A percentile compares a stretch with the other conserved stretches of the same genome.
phyloP scores from a whole-genome alignment of 2,329 filamentous ascomycete genomes.

The Pseudogymnoascus sp. region DNA sequence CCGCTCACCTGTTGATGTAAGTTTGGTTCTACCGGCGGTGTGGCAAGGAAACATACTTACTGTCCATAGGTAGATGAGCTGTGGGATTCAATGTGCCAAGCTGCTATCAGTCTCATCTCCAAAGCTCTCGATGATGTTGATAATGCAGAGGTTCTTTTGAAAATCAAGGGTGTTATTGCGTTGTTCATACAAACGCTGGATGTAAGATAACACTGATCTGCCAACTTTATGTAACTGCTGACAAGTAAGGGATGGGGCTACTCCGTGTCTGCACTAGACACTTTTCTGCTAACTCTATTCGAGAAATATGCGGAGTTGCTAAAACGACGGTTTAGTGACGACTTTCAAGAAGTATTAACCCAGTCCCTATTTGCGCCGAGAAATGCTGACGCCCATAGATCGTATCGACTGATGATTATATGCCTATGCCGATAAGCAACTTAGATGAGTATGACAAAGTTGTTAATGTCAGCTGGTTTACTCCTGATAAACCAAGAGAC shows the following conservation, averaged over 20 bases:
- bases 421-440: constrained; percentile 96
- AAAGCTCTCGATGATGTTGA: constrained; percentile 71
- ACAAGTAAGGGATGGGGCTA: constrained; percentile 72
- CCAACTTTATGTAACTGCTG: constrained; percentile 3
- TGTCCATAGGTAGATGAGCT: constrained; percentile 75
- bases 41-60: not conserved
- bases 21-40: constrained; percentile 22
- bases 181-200: constrained; percentile 99
- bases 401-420: constrained; percentile 92
- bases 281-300: constrained; percentile 80
- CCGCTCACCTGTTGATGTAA: constrained; percentile 72
- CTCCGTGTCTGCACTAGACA: constrained; percentile 71
- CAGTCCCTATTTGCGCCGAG: not conserved
- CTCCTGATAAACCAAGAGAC: constrained; percentile 67
- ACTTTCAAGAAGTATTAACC: constrained; percentile 72
- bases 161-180: constrained; percentile 86
- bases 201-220: constrained; percentile 40
- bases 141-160: constrained; percentile 84
- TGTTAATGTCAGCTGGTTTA: constrained; percentile 92
- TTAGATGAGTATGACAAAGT: constrained; percentile 92
- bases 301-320: constrained; percentile 89
- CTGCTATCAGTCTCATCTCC: constrained; percentile 72
- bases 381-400: constrained; percentile 38
- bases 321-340: constrained; percentile 84
- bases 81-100: constrained; percentile 96